A percentile compares a stretch with the other conserved stretches of the same genome.
phyloP scores from a whole-genome alignment of 495 filamentous ascomycete genomes.

The Penicillium mononematosum region DNA sequence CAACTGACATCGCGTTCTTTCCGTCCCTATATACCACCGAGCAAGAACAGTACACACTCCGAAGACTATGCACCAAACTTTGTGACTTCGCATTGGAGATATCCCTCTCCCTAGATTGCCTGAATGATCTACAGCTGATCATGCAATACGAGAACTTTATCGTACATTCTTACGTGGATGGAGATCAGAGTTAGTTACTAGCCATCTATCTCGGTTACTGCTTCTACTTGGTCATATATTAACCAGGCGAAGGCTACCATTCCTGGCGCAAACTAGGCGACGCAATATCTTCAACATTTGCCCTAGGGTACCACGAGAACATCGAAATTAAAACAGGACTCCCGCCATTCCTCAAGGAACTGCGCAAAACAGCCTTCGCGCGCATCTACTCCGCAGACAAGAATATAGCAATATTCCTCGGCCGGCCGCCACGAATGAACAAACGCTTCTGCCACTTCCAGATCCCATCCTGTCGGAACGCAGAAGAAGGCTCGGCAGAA shows the following conservation, averaged over 20 bases:
- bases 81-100: constrained; percentile 38
- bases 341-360: constrained; percentile 36
- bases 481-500: constrained; percentile 5
- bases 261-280: constrained; percentile 46
- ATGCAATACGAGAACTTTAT: constrained; percentile 50
- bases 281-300: constrained; percentile 43
- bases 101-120: constrained; percentile 40
- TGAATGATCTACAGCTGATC: constrained; percentile 46
- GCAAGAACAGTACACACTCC: constrained; percentile 28
- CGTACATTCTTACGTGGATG: constrained; percentile 44
- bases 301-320: constrained; percentile 45
- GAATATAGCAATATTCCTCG: constrained; percentile 45
- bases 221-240: background rate
- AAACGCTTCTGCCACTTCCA: constrained; percentile 44
- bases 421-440: constrained; percentile 44
- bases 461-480: constrained; percentile 25
- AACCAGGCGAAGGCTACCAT: constrained; percentile 36
- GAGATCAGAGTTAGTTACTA: constrained; percentile 40
- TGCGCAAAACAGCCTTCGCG: constrained; percentile 41
- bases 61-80: constrained; percentile 30
- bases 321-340: constrained; percentile 28
- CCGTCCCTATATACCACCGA: constrained; percentile 32
- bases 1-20: constrained; percentile 36
- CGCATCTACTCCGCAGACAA: constrained; percentile 47
- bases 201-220: background rate